Base-by-base conservation (phyloP, 371 early-diverging fungal genomes). In the Apophysomyces elegans region DNA sequence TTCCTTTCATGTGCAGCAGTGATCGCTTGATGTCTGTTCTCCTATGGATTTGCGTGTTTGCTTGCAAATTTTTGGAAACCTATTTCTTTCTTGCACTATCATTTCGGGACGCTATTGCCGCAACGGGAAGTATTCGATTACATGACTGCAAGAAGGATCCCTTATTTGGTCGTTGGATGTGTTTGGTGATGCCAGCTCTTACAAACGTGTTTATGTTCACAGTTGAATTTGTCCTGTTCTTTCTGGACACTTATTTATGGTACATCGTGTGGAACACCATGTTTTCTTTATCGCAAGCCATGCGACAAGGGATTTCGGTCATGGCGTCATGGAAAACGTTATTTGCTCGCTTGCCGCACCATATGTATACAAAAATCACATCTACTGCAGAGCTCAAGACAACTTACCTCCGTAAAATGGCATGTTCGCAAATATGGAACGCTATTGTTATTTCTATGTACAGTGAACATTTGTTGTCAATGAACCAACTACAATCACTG, bases 161-260 rank as follows among this genome's bases (percentile, higher is more conserved):
- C 0, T 41, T 80, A 2, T 66, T 74, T n/a, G 79, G 86, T 37
- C 69, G 71, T 8, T 77, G 77, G 71, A 62, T 90, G 18, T 91
- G 92, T 71, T 60, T 73, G 8, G 71, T 86, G 37, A 87, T 92
- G 83, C 88, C 89, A 43, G 71, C 78, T 44, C 66, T 92, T 50
- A 88, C 93, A 0, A 86, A 93, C 16, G 71, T 85, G 0, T 77
- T 93, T 39, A 88, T 95, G 90, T 84, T 93, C 67, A 74, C 86
- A 37, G 84, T 92, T 4, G 89, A 92, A 38, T 63, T 93, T 37
- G 81, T 89, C 1, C 77, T 96, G 37, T 95, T 92, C 81, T 94
- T 95, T 75, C 77, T 95, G 71, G 95, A 95, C 58, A 93, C 95
- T 0, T 96, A 95, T 65, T 82, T 96, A 54, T 96, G 96, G 96